Percentiles rank a stretch among this genome's conserved stretches.
phyloP scores from a whole-genome alignment of 495 filamentous ascomycete species.

The Lentithecium fluviatile region DNA sequence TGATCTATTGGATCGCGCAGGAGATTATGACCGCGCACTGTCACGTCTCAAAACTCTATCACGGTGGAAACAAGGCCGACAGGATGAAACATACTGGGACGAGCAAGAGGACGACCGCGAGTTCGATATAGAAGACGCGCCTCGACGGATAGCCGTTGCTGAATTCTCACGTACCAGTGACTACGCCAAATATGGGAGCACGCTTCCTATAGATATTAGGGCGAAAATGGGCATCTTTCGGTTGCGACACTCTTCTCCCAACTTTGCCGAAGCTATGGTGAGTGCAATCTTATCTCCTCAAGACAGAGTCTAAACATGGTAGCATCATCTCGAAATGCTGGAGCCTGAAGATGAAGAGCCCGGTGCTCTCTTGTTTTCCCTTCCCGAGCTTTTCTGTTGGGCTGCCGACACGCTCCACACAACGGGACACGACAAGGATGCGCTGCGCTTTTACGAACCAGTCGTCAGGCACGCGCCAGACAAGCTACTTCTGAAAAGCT shows the following conservation, averaged over 20 bases:
- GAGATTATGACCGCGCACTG: conserved; percentile 63
- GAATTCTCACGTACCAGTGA: conserved; percentile 48
- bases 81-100: conserved; percentile 77
- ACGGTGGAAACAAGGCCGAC: conserved; percentile 79
- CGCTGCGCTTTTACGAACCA: conserved; percentile 71
- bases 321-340: conserved; percentile 65
- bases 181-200: conserved; percentile 58
- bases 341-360: conserved; percentile 55
- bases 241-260: conserved; percentile 57
- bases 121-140: conserved; percentile 75
- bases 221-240: conserved; percentile 82
- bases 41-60: conserved; percentile 64
- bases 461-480: conserved; percentile 55
- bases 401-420: conserved; percentile 67
- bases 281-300: conserved; percentile 37
- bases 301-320: conserved; percentile 10
- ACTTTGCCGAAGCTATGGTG: conserved; percentile 76
- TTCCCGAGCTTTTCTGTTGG: conserved; percentile 73
- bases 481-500: conserved; percentile 59
- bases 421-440: conserved; percentile 55
- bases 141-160: conserved; percentile 59
- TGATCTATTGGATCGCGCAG: conserved; percentile 68
- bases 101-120: conserved; percentile 81
- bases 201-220: conserved; percentile 77
- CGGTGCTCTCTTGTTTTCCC: conserved; percentile 56